Base-by-base conservation (phyloP, 1,284 basidiomycete genomes). In the Puccinia brachypodii region DNA sequence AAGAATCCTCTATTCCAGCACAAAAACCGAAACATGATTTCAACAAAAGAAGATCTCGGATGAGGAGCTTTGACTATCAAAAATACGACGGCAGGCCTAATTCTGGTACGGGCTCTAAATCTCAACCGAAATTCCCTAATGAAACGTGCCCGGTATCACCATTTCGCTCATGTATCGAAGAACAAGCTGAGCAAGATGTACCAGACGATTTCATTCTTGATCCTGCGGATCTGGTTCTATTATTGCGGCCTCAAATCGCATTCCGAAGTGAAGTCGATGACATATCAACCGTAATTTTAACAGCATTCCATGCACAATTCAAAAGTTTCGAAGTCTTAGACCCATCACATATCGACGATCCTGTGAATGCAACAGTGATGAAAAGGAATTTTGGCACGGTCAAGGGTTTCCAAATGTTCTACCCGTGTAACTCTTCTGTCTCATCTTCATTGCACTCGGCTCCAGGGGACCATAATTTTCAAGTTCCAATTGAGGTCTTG, bases 231-330 rank as follows among this genome's bases (percentile, higher is more conserved):
- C 92, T 93, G 84, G 92, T 93, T 84, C 88, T 96, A 33, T 89
- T 98, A 22, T 88, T 97, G 82, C 96, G 96, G 85, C 96, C 96
- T 22, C 96, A 98, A 87, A 90, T 98, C 71, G 91, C 96, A 2
- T 88, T 98, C 38, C 89, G 90, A 50, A 93, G 91, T 84, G 90
- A 92, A 60, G 87, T 88, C 0, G 89, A 90, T 62, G 87, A 89
- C 31, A 90, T 92, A 76, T 90, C 91, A 1, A 90, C 92, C 22
- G 90, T 94, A 81, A 89, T 97, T 42, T 88, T 98, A 9, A 92
- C 94, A 14, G 93, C 95, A 28, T 90, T 93, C 38, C 92, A 94
- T 84, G 91, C 93, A 9, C 93, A 93, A 82, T 88, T 96, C 83
- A 92, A 93, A 86, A 90, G 91, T 25, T 96, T 92, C 86, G 89